A percentile compares a stretch with the other conserved stretches of the same genome.
Conservation (phyloP, 495 filamentous ascomycete species). For the Aspergillus hancockii region DNA sequence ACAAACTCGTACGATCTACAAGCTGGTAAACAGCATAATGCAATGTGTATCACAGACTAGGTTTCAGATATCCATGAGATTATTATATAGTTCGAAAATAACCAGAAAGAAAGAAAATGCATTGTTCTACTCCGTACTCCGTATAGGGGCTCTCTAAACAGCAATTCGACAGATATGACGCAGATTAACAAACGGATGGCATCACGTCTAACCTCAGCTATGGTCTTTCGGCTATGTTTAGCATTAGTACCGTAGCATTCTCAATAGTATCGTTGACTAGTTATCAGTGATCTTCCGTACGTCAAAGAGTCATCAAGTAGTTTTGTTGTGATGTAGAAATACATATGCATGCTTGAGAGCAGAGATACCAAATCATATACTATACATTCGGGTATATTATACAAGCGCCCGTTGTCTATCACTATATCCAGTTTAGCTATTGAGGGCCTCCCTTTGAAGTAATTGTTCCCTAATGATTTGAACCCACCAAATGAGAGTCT, state of each 20-base stretch:
- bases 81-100: too few species aligned
- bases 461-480: background rate
- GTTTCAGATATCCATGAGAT: too few species aligned
- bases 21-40: too few species aligned
- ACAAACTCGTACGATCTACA: background rate
- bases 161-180: too few species aligned
- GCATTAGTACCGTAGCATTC: too few species aligned
- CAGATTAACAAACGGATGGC: background rate
- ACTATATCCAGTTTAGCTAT: constrained; percentile 2
- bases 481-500: constrained; percentile 1
- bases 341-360: background rate
- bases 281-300: background rate
- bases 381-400: constrained; percentile 23
- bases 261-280: background rate
- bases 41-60: too few species aligned
- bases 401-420: constrained; percentile 6
- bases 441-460: background rate
- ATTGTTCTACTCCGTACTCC: too few species aligned
- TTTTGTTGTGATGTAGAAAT: background rate
- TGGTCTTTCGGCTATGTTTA: too few species aligned
- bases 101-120: too few species aligned
- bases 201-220: background rate
- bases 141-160: background rate
- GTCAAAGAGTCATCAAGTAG: background rate
- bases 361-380: constrained; percentile 8